Conservation (phyloP, 306 rosid genomes). For the Dalbergia oliveri region DNA sequence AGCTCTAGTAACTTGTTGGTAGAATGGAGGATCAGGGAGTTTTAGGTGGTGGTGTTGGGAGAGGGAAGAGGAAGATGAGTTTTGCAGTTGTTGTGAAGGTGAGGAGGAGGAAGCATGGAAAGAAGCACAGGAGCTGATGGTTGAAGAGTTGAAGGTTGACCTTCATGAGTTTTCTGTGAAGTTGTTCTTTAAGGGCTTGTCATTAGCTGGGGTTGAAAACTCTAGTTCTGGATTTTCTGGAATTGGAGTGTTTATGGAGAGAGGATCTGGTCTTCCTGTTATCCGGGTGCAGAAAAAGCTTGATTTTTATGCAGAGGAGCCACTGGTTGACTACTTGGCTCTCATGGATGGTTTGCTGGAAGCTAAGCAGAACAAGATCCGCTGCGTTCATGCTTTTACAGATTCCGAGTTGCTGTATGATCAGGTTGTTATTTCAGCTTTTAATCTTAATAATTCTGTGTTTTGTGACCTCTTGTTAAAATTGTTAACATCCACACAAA, state of each 20-base stretch:
- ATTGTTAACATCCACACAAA: conserved; percentile 16
- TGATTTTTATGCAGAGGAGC: conserved; percentile 81
- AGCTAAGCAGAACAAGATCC: conserved; percentile 67
- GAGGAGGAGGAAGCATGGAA: conserved; percentile 57
- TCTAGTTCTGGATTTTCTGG: conserved; percentile 81
- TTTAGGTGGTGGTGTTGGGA: conserved; percentile 52
- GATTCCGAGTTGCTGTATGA: conserved; percentile 74
- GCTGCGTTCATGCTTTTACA: conserved; percentile 75
- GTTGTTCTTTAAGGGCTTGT: conserved; percentile 87
- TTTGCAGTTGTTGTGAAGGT: conserved; percentile 88
- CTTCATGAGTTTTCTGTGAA: conserved; percentile 80
- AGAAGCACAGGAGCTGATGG: conserved; percentile 61
- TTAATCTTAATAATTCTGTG: conserved; percentile 11
- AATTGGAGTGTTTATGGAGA: conserved; percentile 93
- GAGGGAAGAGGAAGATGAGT: conserved; percentile 94
- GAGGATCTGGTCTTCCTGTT: conserved; percentile 56
- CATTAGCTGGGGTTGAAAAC: conserved; percentile 70
- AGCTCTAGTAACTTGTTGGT: conserved; percentile 33
- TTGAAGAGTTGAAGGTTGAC: conserved; percentile 59
- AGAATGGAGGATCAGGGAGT: conserved; percentile 67
- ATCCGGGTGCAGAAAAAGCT: conserved; percentile 91
- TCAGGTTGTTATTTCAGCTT: conserved; percentile 60
- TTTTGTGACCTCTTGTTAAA: not conserved
- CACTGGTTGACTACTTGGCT: conserved; percentile 84
- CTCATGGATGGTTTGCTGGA: conserved; percentile 85